Evolutionary conservation across 257 asterid species (phyloP).

Genomic region (Coffea canephora): DNA sequence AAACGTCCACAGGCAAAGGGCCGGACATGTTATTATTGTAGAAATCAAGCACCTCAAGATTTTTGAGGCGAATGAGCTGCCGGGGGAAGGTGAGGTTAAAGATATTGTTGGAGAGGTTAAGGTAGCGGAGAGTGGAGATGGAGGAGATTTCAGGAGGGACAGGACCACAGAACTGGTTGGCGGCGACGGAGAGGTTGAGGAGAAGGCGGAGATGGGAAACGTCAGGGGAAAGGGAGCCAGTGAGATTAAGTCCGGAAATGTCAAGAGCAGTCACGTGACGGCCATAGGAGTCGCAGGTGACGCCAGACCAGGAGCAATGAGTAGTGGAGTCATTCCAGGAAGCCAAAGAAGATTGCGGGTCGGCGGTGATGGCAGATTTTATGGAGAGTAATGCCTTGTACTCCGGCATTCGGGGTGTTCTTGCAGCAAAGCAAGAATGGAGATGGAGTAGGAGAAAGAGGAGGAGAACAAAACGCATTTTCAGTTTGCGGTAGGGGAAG

Average conservation of each 20-base stretch:
- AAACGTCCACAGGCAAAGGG: constrained; percentile 51
- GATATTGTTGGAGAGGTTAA: constrained; percentile 70
- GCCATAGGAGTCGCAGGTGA: constrained; percentile 61
- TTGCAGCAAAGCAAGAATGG: constrained; percentile 38
- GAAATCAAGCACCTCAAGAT: constrained; percentile 66
- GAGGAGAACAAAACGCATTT: constrained; percentile 48
- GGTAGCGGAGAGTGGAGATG: constrained; percentile 48
- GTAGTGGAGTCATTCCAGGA: constrained; percentile 58
- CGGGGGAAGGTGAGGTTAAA: constrained; percentile 57
- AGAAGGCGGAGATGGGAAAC: constrained; percentile 62
- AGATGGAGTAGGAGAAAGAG: constrained; percentile 41
- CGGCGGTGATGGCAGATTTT: constrained; percentile 64
- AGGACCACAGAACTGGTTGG: constrained; percentile 58
- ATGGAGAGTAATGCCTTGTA: constrained; percentile 58
- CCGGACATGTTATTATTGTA: constrained; percentile 84
- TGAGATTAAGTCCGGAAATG: constrained; percentile 57
- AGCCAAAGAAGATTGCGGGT: constrained; percentile 55
- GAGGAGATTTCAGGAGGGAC: constrained; percentile 57
- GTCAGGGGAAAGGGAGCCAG: constrained; percentile 56
- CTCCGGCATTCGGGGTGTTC: constrained; percentile 46
- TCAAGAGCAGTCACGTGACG: constrained; percentile 69
- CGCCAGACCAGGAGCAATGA: constrained; percentile 74
- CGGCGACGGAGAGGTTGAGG: constrained; percentile 55
- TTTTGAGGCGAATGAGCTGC: constrained; percentile 40
- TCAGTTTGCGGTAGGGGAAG: neutral